Evolutionary conservation across 139 green algal species (phyloP).

Genomic region (Pleodorina starrii): DNA sequence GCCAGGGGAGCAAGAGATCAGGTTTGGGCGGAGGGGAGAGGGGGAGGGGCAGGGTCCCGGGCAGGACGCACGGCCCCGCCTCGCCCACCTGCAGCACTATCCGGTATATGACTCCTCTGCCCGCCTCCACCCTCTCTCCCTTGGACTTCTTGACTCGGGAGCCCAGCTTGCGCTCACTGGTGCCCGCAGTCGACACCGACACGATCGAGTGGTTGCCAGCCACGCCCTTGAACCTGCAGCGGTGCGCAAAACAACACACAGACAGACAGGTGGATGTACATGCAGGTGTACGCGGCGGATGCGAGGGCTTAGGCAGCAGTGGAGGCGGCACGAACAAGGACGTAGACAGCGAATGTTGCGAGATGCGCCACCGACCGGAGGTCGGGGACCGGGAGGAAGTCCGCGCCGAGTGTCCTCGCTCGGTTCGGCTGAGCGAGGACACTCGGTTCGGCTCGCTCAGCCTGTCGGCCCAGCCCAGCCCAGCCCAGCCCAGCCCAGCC

Average conservation of each 20-base stretch:
- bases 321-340: no score
- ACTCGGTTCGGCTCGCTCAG: no score
- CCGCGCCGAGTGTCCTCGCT: no score
- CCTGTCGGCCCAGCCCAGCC: no score
- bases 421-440: no score
- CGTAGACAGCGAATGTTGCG: no score
- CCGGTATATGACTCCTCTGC: conserved; percentile 52
- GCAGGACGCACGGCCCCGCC: background rate
- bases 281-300: no score
- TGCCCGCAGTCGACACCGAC: conserved; percentile 49
- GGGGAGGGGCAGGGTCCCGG: background rate
- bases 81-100: conserved; percentile 30
- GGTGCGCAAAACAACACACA: background rate
- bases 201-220: conserved; percentile 61
- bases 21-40: background rate
- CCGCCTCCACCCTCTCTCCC: conserved; percentile 55
- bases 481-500: no score
- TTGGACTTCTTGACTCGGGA: conserved; percentile 58
- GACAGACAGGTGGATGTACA: no score
- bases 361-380: no score
- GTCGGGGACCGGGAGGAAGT: no score
- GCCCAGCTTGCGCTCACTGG: conserved; percentile 49
- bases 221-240: conserved; percentile 67
- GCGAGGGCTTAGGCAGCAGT: no score
- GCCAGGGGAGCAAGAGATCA: background rate